Evolutionary conservation across 441 rosid genomes (phyloP), one percentile per base, ranked within the genome.

Genomic region (Eruca vesicaria): DNA sequence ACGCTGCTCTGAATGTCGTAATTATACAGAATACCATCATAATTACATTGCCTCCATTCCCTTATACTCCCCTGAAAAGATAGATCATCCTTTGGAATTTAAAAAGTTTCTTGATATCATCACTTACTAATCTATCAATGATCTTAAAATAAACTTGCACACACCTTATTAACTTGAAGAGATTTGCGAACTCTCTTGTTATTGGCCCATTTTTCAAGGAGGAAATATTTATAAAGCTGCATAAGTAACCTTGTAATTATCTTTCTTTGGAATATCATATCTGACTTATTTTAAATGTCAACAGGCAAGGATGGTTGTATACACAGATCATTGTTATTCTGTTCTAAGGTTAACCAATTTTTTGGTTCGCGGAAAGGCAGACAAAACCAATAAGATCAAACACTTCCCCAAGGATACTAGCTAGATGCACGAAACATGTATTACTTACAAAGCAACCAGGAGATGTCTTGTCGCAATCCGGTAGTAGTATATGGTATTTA

Each of bases 141-240:
- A 21, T 21, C n/a, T 9, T 55, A 11, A 55, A 55, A 55, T 55
- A 21, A 55, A 55, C 29, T 55, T 21, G 12, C 43, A 41, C 23
- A 16, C 53, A 71, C 79, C 59, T 68, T 75, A 0, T 3, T 43
- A 19, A 75, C 69, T 1, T 32, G 66, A 55, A 92, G 86, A n/a
- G 92, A 87, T 53, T 81, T 50, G 0, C 72, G 87, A 35, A 92
- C 96, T 4, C 67, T 73, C 5, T 80, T 64, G 53, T 88, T 79
- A 6, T 92, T 85, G 14, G 61, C 79, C 96, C 94, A 89, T 1
- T 71, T 73, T 3, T 16, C 7, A 53, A 81, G 48, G 3, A 90
- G 84, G 55, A 78, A 21, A 76, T 81, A 80, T 0, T 26, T 23
- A 10, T 83, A 86, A 38, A 41, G 29, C 96, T 92, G 74, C 55